These are phyloP conservation scores for Penicillium nordicum DNA, from an alignment of 2,329 filamentous ascomycete genomes.

Conservation along the genomic window DNA sequence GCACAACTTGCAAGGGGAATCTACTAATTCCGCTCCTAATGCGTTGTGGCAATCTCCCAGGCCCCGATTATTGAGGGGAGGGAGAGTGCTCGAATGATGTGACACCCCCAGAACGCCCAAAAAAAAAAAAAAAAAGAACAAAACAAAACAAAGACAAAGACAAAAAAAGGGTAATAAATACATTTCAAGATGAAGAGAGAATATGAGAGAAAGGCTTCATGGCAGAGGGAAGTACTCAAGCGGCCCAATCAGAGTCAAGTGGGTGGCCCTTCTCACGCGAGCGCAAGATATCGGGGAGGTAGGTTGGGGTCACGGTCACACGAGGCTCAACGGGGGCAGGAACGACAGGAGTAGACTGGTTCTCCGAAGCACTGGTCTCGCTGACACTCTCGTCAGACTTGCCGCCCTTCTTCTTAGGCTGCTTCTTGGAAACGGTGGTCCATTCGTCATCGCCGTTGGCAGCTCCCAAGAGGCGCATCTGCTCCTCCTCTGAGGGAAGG, in stretches of 20 bases:
- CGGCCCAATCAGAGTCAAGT: constrained; percentile 46
- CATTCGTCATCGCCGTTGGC: constrained; percentile 52
- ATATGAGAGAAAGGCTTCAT: constrained; percentile 4
- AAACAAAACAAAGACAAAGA: not conserved
- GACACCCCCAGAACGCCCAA: constrained; percentile 32
- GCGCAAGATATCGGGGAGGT: constrained; percentile 32
- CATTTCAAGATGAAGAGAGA: constrained; percentile 24
- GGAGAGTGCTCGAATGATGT: constrained; percentile 29
- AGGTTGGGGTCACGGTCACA: constrained; percentile 36
- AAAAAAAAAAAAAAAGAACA: constrained; percentile 20
- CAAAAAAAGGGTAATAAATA: constrained; percentile 32
- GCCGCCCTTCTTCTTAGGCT: constrained; percentile 50
- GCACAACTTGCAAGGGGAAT: constrained; percentile 8
- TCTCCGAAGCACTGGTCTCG: constrained; percentile 43
- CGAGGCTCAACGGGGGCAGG: constrained; percentile 32
- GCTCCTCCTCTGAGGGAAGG: constrained; percentile 59
- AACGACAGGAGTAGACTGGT: constrained; percentile 24
- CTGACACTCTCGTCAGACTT: constrained; percentile 44
- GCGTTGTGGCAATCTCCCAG: constrained; percentile 15
- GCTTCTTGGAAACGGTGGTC: constrained; percentile 61
- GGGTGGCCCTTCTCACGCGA: constrained; percentile 41
- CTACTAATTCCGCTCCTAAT: constrained; percentile 16
- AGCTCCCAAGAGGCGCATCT: constrained; percentile 52
- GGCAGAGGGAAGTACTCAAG: constrained; percentile 19
- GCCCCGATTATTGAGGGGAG: constrained; percentile 4